A percentile compares a stretch with the other conserved stretches of the same genome.
These are phyloP conservation scores for Pseudogymnoascus sp. DNA, from an alignment of 2,329 filamentous ascomycete species.

Conservation along the genomic window DNA sequence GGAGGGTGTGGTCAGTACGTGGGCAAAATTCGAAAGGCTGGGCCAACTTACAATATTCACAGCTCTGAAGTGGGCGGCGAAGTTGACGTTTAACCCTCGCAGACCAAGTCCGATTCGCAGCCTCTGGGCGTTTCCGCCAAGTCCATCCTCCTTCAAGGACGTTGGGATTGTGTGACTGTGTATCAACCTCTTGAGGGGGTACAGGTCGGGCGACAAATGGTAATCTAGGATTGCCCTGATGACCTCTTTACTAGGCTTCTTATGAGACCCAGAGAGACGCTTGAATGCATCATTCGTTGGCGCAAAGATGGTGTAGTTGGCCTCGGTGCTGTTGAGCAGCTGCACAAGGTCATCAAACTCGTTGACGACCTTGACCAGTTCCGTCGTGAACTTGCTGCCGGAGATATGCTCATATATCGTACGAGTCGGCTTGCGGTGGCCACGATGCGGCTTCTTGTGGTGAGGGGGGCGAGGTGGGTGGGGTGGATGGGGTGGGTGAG, in stretches of 20 bases:
- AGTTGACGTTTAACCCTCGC: constrained; percentile 64
- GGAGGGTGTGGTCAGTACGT: constrained; percentile 4
- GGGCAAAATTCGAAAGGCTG: not conserved
- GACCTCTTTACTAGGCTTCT: constrained; percentile 61
- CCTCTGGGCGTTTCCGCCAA: constrained; percentile 58
- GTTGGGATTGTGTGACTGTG: constrained; percentile 68
- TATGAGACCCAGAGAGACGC: constrained; percentile 41
- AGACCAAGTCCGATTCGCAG: constrained; percentile 58
- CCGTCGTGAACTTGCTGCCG: constrained; percentile 67
- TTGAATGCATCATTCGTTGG: constrained; percentile 72
- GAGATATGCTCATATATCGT: constrained; percentile 76
- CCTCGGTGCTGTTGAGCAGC: constrained; percentile 63
- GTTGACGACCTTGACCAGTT: constrained; percentile 67
- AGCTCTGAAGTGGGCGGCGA: constrained; percentile 62
- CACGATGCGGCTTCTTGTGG: constrained; percentile 20
- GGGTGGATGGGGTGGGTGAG: constrained; percentile 18
- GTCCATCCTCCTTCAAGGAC: constrained; percentile 45
- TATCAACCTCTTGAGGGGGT: constrained; percentile 58
- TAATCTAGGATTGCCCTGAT: constrained; percentile 65
- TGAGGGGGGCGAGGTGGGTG: constrained; percentile 26
- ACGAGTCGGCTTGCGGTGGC: constrained; percentile 44
- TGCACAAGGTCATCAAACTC: constrained; percentile 64
- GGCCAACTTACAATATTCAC: constrained; percentile 55
- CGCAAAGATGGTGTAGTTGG: constrained; percentile 75
- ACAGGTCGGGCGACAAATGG: constrained; percentile 62